These are phyloP conservation scores for Fusarium sp. DNA, from an alignment of 2,329 filamentous ascomycete genomes.

Conservation along the genomic window DNA sequence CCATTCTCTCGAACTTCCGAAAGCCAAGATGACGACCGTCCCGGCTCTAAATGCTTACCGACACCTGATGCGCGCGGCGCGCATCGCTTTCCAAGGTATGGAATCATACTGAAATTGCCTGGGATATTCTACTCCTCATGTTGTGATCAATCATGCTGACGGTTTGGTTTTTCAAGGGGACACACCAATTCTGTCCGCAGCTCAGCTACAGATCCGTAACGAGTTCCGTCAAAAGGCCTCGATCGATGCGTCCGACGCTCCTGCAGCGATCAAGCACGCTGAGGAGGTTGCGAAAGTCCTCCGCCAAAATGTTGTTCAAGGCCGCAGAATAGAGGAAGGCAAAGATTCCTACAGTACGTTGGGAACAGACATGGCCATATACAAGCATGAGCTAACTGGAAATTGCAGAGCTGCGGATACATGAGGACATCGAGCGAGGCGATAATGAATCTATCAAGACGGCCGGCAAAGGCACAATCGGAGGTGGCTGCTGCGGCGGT, in stretches of 20 bases:
- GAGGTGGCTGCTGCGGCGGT: constrained; percentile 49
- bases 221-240: constrained; percentile 77
- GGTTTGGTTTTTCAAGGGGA: constrained; percentile 70
- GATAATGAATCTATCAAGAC: constrained; percentile 92
- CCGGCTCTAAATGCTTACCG: constrained; percentile 85
- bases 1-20: not conserved
- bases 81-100: constrained; percentile 85
- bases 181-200: constrained; percentile 72
- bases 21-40: constrained; percentile 33
- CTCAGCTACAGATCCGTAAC: constrained; percentile 76
- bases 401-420: constrained; percentile 82
- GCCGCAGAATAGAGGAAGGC: constrained; percentile 61
- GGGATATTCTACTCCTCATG: not conserved
- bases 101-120: not conserved
- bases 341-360: constrained; percentile 67
- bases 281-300: constrained; percentile 85
- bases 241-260: constrained; percentile 66
- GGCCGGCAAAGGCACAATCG: constrained; percentile 54
- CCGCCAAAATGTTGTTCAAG: constrained; percentile 89
- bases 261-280: constrained; percentile 79
- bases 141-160: not conserved
- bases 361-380: not conserved
- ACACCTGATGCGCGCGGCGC: constrained; percentile 81
- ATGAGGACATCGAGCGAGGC: constrained; percentile 89
- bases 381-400: not conserved